phyloP scores from a whole-genome alignment of 2,329 filamentous ascomycete genomes.

The Verticillium albo-atrum region DNA sequence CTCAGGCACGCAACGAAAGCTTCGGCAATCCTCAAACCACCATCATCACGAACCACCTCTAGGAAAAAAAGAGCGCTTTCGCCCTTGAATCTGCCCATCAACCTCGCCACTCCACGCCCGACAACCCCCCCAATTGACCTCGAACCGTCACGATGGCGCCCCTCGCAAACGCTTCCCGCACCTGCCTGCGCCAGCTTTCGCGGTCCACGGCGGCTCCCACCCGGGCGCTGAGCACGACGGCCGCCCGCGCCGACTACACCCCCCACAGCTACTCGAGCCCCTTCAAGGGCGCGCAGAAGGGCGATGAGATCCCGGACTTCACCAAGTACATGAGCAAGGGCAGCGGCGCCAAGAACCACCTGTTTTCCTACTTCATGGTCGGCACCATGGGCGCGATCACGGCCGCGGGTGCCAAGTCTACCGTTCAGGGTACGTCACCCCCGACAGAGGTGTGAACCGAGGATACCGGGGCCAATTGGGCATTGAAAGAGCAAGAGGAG shows the following conservation, averaged over 20 bases:
- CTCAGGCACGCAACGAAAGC: constrained; percentile 11
- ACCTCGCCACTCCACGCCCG: constrained; percentile 14
- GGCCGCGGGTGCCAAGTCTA: constrained; percentile 93
- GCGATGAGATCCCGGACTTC: constrained; percentile 80
- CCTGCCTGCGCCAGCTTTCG: constrained; percentile 58
- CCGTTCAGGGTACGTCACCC: constrained; percentile 79
- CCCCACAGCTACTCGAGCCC: constrained; percentile 53
- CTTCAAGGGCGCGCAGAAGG: constrained; percentile 57
- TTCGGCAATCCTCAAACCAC: constrained; percentile 22
- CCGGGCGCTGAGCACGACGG: constrained; percentile 52
- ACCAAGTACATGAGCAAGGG: constrained; percentile 76
- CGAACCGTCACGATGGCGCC: constrained; percentile 53
- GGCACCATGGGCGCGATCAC: constrained; percentile 89
- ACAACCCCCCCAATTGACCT: constrained; percentile 8
- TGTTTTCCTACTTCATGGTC: constrained; percentile 98
- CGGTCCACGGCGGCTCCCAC: constrained; percentile 33
- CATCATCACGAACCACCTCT: constrained; percentile 7
- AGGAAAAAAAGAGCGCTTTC: constrained; percentile 6
- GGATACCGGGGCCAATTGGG: neutral
- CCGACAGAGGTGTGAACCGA: neutral
- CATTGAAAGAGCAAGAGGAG: neutral
- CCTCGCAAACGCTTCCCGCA: constrained; percentile 64
- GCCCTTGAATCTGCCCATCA: constrained; percentile 13
- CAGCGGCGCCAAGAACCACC: constrained; percentile 68
- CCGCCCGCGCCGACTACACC: constrained; percentile 39